Percentiles rank a stretch among this genome's conserved stretches.
Evolutionary conservation across 2,329 filamentous ascomycete genomes (phyloP).

Genomic region (Didymella keratinophila): DNA sequence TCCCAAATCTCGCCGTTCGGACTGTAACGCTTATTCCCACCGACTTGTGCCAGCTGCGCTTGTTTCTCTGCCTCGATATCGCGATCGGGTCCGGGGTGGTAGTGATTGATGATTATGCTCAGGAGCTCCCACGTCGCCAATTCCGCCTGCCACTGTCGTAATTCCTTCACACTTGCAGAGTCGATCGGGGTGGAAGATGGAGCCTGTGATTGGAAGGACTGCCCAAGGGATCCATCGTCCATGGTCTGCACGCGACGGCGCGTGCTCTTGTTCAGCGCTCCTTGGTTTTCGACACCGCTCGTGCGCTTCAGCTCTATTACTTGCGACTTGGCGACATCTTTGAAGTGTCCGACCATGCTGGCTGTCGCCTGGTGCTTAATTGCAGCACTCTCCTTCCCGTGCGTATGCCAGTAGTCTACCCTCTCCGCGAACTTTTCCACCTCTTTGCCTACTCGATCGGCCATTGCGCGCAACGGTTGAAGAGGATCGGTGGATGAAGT

Average conservation of each 20-base stretch:
- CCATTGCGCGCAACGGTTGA: conserved; percentile 69
- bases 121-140: conserved; percentile 91
- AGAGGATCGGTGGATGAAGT: conserved; percentile 54
- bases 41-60: conserved; percentile 41
- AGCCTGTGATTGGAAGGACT: conserved; percentile 29
- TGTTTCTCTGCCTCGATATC: conserved; percentile 45
- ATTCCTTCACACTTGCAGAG: conserved; percentile 56
- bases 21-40: conserved; percentile 59
- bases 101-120: conserved; percentile 75
- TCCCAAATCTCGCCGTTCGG: conserved; percentile 71
- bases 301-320: conserved; percentile 56
- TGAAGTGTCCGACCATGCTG: conserved; percentile 52
- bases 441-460: conserved; percentile 76
- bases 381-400: conserved; percentile 36
- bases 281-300: conserved; percentile 50
- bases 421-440: conserved; percentile 86
- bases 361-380: conserved; percentile 63
- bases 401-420: conserved; percentile 72
- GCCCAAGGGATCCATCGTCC: conserved; percentile 31
- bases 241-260: conserved; percentile 45
- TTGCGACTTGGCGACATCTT: conserved; percentile 61
- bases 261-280: conserved; percentile 41
- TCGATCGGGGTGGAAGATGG: conserved; percentile 31
- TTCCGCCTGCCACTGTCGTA: conserved; percentile 79
- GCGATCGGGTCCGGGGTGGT: conserved; percentile 56